Base-by-base conservation (phyloP, 2,329 filamentous ascomycete genomes). In the Pseudocercospora eumusae region DNA sequence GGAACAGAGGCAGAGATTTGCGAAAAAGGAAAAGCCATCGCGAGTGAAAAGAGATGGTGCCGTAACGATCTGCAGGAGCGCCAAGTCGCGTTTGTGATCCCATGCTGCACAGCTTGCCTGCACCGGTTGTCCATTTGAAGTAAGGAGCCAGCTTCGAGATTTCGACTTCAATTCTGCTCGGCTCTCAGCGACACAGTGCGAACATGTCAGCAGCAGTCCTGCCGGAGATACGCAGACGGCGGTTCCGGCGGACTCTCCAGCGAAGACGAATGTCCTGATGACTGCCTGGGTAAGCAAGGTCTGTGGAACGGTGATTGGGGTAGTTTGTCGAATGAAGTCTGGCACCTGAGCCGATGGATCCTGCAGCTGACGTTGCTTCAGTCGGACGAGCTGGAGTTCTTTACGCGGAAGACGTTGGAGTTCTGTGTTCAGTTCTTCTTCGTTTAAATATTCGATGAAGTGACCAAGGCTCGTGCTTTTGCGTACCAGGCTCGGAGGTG, bases 171-270 rank as follows among this genome's bases (percentile, higher is more conserved):
- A 72, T 8, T 80, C 76, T 1, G 72, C 68, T 4, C 65, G 64
- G 0, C 69, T 71, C 53, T 83, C 81, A 1, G 79, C 80, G 18
- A 83, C 71, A 64, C 82, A 84, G 62, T 84, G 82, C 0, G 82
- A 75, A 68, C 82, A 84, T 1, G 81, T 83, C 20, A 84, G 70
- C 4, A 83, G 66, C 44, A 82, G 72, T 4, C 82, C 82, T 2
- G 69, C 59, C 0, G 75, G 64, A 0, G 77, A 75, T 33, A 84
- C 78, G 64, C 81, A 83, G 1, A 84, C 76, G 0, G 82, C 82
- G 1, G 81, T 83, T 4, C 81, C 81, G 4, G 81, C 82, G 63
- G 82, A 78, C 25, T 79, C 70, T 62, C 82, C 80, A 0, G 79
- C 79, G 63, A 83, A 84, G 23, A 84, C 77, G 4, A 82, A 73